These are phyloP conservation scores for Talaromyces borbonicus DNA, from an alignment of 495 filamentous ascomycete species.

Conservation along the genomic window DNA sequence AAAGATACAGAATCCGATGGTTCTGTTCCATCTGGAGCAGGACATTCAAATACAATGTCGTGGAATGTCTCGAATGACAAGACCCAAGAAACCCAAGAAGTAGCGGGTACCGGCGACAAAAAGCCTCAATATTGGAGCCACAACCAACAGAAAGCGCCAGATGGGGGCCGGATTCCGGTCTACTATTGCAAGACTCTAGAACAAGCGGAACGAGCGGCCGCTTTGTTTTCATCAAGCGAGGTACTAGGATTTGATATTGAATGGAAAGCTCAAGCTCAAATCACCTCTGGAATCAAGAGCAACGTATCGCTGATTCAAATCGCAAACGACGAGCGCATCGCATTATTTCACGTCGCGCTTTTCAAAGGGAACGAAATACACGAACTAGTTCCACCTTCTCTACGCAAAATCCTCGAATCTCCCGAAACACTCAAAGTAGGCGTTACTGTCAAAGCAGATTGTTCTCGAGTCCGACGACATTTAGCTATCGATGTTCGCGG, in stretches of 20 bases:
- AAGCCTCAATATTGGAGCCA: conserved; percentile 54
- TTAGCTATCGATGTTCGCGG: conserved; percentile 53
- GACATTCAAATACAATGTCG: neutral
- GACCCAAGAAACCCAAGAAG: neutral
- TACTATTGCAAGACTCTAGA: conserved; percentile 66
- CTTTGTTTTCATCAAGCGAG: conserved; percentile 58
- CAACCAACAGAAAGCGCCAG: conserved; percentile 45
- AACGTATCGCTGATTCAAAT: conserved; percentile 75
- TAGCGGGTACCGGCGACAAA: neutral
- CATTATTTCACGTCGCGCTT: conserved; percentile 66
- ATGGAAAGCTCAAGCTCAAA: conserved; percentile 51
- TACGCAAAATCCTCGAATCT: conserved; percentile 63
- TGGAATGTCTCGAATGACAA: neutral
- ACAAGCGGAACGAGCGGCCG: conserved; percentile 53
- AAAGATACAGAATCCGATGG: neutral
- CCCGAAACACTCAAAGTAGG: conserved; percentile 64
- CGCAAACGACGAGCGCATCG: conserved; percentile 69
- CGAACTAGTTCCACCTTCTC: conserved; percentile 56
- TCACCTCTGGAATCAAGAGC: conserved; percentile 37
- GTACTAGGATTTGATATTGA: conserved; percentile 82
- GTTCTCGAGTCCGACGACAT: conserved; percentile 55
- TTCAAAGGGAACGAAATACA: conserved; percentile 36
- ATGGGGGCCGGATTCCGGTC: conserved; percentile 44
- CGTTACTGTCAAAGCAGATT: conserved; percentile 65
- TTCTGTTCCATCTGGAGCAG: neutral